Evolutionary conservation across 1,284 basidiomycete genomes (phyloP), one percentile per base, ranked within the genome.

Genomic region (Porodaedalea pini): DNA sequence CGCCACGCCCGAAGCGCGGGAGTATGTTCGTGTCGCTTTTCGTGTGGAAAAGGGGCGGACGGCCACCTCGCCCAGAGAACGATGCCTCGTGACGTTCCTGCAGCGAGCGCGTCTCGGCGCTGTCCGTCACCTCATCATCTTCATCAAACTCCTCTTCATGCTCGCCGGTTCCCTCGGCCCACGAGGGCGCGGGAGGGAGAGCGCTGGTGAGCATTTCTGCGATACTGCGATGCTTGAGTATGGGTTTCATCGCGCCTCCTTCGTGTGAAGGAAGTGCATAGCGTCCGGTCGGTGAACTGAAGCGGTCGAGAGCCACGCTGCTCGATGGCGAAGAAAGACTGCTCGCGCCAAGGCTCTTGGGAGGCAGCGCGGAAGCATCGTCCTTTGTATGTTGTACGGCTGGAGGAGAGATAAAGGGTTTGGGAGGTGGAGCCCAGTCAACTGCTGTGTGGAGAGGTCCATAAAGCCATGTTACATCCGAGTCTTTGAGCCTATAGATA

Each of bases 381-480:
- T 44, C 67, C 51, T 57, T 52, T 4, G 37, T n/a, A 7, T 52
- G 32, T 8, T 23, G 37, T 27, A 66, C 21, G 63, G 39, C 69
- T 48, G 61, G 69, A 60, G 65, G 66, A 54, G 47, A 65, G 63
- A 36, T 44, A 10, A 51, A 61, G 37, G 70, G 76, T 67, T 74
- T 78, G 3, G 78, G 77, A 45, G 78, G 77, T n/a, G 80, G 79
- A 7, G 75, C 72, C 80, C 83, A 85, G 64, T 94, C 92, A 58
- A 86, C 82, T 41, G 92, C 92, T 1, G 92, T 92, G 71, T 99
- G 97, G 0, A 99, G 77, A 13, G 97, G 97, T 0, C 96, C 96
- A 68, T 99, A 99, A 2, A 99, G 82, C 96, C 97, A 99, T 10
- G 97, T 99, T 29, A 99, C 96, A 71, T 99, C 96, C 25, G 92